Conservation (phyloP, 805 yeast species). For the Yarrowia sp. region DNA sequence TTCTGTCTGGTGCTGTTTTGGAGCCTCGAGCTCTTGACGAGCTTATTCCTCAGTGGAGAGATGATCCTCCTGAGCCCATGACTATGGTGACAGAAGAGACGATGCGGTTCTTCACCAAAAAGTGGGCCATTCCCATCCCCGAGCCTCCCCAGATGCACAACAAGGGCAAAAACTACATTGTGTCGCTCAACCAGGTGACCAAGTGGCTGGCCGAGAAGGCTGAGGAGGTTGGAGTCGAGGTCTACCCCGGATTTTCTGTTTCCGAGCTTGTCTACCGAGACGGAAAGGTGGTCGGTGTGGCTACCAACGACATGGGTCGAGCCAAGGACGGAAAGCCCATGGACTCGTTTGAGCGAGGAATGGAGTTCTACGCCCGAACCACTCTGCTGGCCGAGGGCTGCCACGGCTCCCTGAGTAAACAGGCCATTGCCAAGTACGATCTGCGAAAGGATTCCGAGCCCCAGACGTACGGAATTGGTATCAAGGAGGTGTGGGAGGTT, state of each 20-base stretch:
- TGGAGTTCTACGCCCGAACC: slow-evolving; percentile 90
- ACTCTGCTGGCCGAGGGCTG: slow-evolving; percentile 98
- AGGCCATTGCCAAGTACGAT: slow-evolving; percentile 63
- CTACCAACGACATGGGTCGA: slow-evolving; percentile 90
- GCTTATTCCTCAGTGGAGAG: slow-evolving; percentile 63
- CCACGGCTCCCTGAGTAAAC: slow-evolving; percentile 87
- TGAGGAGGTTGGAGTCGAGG: slow-evolving; percentile 88
- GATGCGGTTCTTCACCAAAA: slow-evolving; percentile 64
- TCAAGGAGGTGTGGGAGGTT: slow-evolving; percentile 97
- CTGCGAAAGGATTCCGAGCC: slow-evolving; percentile 60
- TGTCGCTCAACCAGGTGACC: slow-evolving; percentile 74
- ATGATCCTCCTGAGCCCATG: slow-evolving; percentile 50
- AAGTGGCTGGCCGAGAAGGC: slow-evolving; percentile 83
- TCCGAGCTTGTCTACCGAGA: slow-evolving; percentile 65
- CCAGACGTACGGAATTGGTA: slow-evolving; percentile 94
- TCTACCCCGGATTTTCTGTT: slow-evolving; percentile 87
- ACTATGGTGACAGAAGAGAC: slow-evolving; percentile 74
- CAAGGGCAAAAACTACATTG: slow-evolving; percentile 72
- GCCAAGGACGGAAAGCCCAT: slow-evolving; percentile 71
- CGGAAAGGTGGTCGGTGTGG: slow-evolving; percentile 74
- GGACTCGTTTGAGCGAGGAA: slow-evolving; percentile 86
- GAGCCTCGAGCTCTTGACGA: slow-evolving; percentile 89
- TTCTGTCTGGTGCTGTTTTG: slow-evolving; percentile 87
- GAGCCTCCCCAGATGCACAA: slow-evolving; percentile 92
- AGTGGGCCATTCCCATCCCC: slow-evolving; percentile 67